Evolutionary conservation across 73 alveolate species (phyloP).

Genomic region (Tetrahymena borealis): DNA sequence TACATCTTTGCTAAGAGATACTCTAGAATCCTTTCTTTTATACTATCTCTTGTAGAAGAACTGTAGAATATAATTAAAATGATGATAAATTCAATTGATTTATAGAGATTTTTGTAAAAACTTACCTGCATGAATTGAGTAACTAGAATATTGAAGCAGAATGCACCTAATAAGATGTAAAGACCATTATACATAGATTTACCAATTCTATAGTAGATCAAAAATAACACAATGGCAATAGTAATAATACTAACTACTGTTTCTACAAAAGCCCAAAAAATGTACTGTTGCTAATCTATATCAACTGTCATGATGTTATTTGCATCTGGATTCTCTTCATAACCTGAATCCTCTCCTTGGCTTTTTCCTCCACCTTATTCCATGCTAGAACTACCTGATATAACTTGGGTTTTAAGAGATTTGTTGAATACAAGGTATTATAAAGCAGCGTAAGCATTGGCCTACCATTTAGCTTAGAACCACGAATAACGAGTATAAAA

Average conservation of each 20-base stretch:
- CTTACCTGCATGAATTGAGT: constrained; percentile 3
- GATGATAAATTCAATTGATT: not conserved
- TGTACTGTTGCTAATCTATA: constrained; percentile 7
- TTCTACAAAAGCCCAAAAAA: constrained; percentile 25
- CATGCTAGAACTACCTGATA: not conserved
- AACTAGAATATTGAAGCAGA: not conserved
- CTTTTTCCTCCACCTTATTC: not conserved
- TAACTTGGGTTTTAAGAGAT: not conserved
- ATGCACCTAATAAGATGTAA: not conserved
- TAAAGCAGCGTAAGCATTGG: not conserved
- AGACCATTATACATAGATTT: constrained; percentile 17
- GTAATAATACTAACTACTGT: not conserved
- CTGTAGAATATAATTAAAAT: not conserved
- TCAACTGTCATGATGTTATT: constrained; percentile 36
- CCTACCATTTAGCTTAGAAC: not conserved
- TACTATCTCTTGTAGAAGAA: constrained; percentile 6
- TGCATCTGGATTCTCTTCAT: constrained; percentile 20
- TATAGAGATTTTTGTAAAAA: not conserved
- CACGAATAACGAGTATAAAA: not conserved
- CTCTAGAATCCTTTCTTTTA: constrained; percentile 26
- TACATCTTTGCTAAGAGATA: constrained; percentile 27
- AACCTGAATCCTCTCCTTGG: constrained; percentile 29
- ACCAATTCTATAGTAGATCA: constrained; percentile 25
- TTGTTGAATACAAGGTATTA: not conserved
- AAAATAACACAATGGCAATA: not conserved